Conservation (phyloP, 768 basidiomycete species). For the Gautieria morchelliformis region DNA sequence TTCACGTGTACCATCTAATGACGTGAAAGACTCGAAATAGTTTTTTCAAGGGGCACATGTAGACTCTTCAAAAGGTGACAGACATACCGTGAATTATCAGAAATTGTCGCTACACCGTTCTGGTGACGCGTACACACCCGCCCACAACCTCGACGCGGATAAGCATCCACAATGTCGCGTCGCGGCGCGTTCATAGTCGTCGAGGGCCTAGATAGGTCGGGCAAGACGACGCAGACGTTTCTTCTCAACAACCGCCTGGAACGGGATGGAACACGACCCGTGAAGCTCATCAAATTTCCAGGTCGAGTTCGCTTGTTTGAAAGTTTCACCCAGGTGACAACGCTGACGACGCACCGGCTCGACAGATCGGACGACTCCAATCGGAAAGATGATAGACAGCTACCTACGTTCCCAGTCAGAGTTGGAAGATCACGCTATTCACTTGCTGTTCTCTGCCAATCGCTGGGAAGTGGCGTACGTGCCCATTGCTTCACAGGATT, state of each 20-base stretch:
- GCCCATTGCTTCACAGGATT: neutral
- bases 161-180: neutral
- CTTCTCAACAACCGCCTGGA: conserved; percentile 49
- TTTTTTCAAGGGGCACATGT: too few species aligned
- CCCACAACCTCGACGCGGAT: neutral
- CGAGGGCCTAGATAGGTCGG: conserved; percentile 92
- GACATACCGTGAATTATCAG: too few species aligned
- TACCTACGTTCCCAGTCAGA: conserved; percentile 81
- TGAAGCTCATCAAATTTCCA: conserved; percentile 76
- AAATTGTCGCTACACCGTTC: too few species aligned
- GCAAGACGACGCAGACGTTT: conserved; percentile 83
- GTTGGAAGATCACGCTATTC: conserved; percentile 84
- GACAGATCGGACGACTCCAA: conserved; percentile 81
- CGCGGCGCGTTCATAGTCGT: conserved; percentile 83
- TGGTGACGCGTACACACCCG: neutral
- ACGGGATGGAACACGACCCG: conserved; percentile 28
- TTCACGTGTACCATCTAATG: too few species aligned
- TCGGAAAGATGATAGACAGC: conserved; percentile 87
- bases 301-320: conserved; percentile 43
- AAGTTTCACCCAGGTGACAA: neutral
- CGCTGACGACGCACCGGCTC: neutral
- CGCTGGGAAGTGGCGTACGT: conserved; percentile 88
- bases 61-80: too few species aligned
- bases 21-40: too few species aligned
- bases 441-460: conserved; percentile 93